Percentiles rank a stretch among this genome's conserved stretches.
Conservation (phyloP, 257 asterid genomes). For the Asclepias syriaca region DNA sequence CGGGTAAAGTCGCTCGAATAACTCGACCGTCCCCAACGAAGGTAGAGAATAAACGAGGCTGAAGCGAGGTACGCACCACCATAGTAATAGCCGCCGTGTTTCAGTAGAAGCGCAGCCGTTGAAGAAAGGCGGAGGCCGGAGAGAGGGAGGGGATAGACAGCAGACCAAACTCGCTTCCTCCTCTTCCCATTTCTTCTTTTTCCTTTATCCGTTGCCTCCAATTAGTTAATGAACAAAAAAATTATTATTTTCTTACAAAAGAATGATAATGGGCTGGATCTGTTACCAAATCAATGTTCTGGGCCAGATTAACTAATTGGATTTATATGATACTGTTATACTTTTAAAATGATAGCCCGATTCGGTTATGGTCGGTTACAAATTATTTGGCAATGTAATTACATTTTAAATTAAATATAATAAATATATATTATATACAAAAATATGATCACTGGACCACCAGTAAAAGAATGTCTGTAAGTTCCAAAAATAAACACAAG, state of each 20-base stretch:
- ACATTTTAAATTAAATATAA: no score
- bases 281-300: no score
- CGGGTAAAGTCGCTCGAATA: slow-evolving; percentile 35
- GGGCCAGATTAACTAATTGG: no score
- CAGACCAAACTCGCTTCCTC: neutral
- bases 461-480: no score
- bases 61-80: slow-evolving; percentile 44
- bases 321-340: no score
- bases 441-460: no score
- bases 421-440: no score
- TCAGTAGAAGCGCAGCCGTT: neutral
- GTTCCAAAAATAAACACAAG: neutral
- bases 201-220: slow-evolving; percentile 5
- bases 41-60: slow-evolving; percentile 57
- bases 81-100: neutral
- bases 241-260: no score
- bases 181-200: neutral
- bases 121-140: neutral
- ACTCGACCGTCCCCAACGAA: slow-evolving; percentile 61
- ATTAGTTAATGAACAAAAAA: neutral
- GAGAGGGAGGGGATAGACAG: neutral
- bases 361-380: no score
- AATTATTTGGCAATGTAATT: no score
- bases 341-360: no score
- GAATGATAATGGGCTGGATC: no score